Base-by-base conservation (phyloP, 306 rosid species). In the Styphnolobium japonicum region DNA sequence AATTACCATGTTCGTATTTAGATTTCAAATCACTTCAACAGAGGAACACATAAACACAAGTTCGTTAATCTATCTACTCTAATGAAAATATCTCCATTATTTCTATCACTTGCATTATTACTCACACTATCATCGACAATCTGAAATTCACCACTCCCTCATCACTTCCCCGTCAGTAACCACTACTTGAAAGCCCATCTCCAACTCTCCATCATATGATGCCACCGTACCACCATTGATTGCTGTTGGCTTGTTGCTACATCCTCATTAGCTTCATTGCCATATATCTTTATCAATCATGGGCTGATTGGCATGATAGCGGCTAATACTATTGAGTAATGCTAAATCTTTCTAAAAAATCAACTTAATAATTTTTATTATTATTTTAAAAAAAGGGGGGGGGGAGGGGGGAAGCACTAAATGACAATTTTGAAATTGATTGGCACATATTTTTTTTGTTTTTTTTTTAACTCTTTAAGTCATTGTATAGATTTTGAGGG, bases 131-230 rank as follows among this genome's bases (percentile, higher is more conserved):
- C 67, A 61, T 60, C 31, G 42, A 34, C 67, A 29, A 60, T 7
- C 42, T 29, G 16, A 39, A 27, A 58, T 15, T 58, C 67, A 58
- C 19, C 19, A 58, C 65, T 15, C 23, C 67, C 23, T 22, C 21
- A 33, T 61, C 57, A 34, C 69, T 63, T 19, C 46, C 69, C 48
- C 31, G 3, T 27, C 31, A 27, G 31, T 27, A 1, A 3, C 31
- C 31, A 27, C 31, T 27, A 27, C 31, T 27, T 63, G 27, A 34
- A 34, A 63, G 7, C 16, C 14, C 29, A 16, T 63, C 48, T 63
- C 48, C 69, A 63, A 34, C 69, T 63, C 48, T 63, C 48, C 69
- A 63, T 63, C 69, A 36, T 8, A 63, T 34, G 69, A 63, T 63
- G 48, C 69, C 48, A 63, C 48, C n/a, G 6, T n/a, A 63, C 48